A percentile compares a stretch with the other conserved stretches of the same genome.
Evolutionary conservation across 495 filamentous ascomycete genomes (phyloP).

Genomic region (Penicillium tannophilum): DNA sequence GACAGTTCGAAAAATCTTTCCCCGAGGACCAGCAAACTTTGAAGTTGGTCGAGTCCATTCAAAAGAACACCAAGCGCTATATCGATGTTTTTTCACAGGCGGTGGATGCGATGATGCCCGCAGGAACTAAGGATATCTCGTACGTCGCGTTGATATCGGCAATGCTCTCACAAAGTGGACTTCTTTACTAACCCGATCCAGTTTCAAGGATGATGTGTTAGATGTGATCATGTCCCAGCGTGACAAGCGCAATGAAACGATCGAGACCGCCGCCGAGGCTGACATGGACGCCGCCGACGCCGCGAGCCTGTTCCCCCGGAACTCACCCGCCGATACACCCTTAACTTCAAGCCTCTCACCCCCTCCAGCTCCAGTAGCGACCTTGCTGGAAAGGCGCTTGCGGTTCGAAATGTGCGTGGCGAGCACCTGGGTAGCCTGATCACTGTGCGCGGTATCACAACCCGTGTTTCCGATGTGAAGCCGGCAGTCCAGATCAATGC

Average conservation of each 20-base stretch:
- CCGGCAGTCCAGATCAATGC: slow-evolving; percentile 96
- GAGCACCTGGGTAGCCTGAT: slow-evolving; percentile 93
- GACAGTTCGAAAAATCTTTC: slow-evolving; percentile 71
- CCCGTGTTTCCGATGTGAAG: slow-evolving; percentile 95
- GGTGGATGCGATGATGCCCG: slow-evolving; percentile 83
- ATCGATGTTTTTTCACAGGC: slow-evolving; percentile 88
- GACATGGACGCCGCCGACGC: slow-evolving; percentile 58
- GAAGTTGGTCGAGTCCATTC: slow-evolving; percentile 80
- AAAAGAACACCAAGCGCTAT: slow-evolving; percentile 91
- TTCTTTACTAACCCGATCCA: slow-evolving; percentile 32
- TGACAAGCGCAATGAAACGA: slow-evolving; percentile 77
- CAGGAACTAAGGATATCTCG: slow-evolving; percentile 74
- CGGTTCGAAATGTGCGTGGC: slow-evolving; percentile 87
- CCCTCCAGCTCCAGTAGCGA: slow-evolving; percentile 66
- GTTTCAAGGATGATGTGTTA: slow-evolving; percentile 95
- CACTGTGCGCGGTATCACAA: slow-evolving; percentile 92
- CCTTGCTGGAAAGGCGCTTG: slow-evolving; percentile 73
- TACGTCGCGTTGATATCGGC: slow-evolving; percentile 43
- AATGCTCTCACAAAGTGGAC: neutral
- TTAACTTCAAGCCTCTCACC: slow-evolving; percentile 91
- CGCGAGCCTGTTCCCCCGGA: slow-evolving; percentile 75
- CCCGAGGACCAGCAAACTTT: slow-evolving; percentile 59
- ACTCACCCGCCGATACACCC: slow-evolving; percentile 88
- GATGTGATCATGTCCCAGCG: slow-evolving; percentile 95
- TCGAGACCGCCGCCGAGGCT: slow-evolving; percentile 67